Evolutionary conservation across 1,284 basidiomycete genomes (phyloP).

Genomic region (Farysia itapuensis): DNA sequence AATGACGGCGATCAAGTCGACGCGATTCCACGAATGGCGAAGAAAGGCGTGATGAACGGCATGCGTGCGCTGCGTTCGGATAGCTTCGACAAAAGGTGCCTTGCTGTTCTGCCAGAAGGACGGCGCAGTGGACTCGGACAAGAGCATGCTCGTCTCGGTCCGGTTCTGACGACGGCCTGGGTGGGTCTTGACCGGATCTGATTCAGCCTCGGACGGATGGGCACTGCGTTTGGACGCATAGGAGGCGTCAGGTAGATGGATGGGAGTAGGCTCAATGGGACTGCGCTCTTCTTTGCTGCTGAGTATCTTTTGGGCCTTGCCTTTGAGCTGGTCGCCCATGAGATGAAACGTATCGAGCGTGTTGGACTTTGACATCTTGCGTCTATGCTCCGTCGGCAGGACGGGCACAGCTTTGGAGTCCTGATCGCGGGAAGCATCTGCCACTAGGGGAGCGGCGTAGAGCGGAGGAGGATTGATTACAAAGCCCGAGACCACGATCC

Average conservation of each 20-base stretch:
- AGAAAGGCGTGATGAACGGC: constrained; percentile 68
- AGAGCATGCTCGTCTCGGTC: constrained; percentile 29
- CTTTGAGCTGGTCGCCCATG: constrained; percentile 39
- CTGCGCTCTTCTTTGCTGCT: too few relatives aligned
- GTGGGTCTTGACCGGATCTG: constrained; percentile 5
- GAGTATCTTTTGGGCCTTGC: constrained; percentile 26
- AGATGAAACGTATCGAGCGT: constrained; percentile 42
- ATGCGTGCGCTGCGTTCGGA: constrained; percentile 60
- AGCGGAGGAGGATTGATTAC: constrained; percentile 73
- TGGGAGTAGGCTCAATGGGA: too few relatives aligned
- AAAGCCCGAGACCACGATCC: constrained; percentile 88
- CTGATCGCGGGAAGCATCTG: not conserved
- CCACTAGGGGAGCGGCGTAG: constrained; percentile 14
- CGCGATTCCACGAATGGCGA: constrained; percentile 88
- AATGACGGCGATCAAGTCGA: constrained; percentile 81
- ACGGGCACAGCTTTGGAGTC: constrained; percentile 5
- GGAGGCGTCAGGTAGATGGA: not conserved
- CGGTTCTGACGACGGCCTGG: constrained; percentile 20
- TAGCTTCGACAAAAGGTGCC: constrained; percentile 63
- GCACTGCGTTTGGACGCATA: not conserved
- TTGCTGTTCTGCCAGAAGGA: constrained; percentile 32
- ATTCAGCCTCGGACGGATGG: not conserved
- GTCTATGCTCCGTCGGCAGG: constrained; percentile 9
- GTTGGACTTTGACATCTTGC: constrained; percentile 43
- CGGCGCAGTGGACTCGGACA: constrained; percentile 21